Conservation (phyloP, 2,329 filamentous ascomycete species). For the Scolecobasidium constrictum region DNA sequence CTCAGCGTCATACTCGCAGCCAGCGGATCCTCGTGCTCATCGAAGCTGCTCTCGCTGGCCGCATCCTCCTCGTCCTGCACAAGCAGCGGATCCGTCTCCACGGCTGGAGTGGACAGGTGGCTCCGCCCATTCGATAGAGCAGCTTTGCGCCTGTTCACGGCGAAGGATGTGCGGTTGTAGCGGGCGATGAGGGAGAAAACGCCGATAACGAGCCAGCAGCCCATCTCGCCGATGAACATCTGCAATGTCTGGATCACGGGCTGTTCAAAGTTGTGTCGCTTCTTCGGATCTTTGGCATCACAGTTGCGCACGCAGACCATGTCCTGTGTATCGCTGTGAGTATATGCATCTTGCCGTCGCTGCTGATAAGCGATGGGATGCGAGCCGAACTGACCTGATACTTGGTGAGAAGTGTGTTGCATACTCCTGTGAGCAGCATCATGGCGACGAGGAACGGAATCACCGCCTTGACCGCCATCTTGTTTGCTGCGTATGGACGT, state of each 20-base stretch:
- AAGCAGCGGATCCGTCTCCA: conserved; percentile 6
- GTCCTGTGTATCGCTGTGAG: too few species aligned
- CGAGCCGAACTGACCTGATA: conserved; percentile 57
- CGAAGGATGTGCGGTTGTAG: conserved; percentile 45
- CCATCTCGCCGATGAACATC: conserved; percentile 96
- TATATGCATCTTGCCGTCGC: too few species aligned
- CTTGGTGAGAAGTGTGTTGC: conserved; percentile 94
- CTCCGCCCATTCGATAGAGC: neutral
- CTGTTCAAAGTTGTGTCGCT: conserved; percentile 73
- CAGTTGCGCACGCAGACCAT: conserved; percentile 96
- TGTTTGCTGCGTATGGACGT: conserved; percentile 10
- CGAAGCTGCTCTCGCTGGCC: conserved; percentile 21
- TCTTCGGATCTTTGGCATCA: conserved; percentile 53
- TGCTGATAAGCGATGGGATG: conserved; percentile 13
- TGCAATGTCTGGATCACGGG: conserved; percentile 91
- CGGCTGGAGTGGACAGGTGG: neutral
- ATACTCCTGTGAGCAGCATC: conserved; percentile 94
- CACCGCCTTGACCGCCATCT: conserved; percentile 60
- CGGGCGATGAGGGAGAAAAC: conserved; percentile 43
- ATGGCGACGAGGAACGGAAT: conserved; percentile 83
- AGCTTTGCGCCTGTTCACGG: conserved; percentile 22
- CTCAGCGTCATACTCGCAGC: conserved; percentile 7
- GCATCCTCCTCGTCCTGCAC: conserved; percentile 21
- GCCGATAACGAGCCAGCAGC: conserved; percentile 86
- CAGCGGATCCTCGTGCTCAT: conserved; percentile 28